Conservation (phyloP, 768 basidiomycete genomes). For the Naganishia antarctica region DNA sequence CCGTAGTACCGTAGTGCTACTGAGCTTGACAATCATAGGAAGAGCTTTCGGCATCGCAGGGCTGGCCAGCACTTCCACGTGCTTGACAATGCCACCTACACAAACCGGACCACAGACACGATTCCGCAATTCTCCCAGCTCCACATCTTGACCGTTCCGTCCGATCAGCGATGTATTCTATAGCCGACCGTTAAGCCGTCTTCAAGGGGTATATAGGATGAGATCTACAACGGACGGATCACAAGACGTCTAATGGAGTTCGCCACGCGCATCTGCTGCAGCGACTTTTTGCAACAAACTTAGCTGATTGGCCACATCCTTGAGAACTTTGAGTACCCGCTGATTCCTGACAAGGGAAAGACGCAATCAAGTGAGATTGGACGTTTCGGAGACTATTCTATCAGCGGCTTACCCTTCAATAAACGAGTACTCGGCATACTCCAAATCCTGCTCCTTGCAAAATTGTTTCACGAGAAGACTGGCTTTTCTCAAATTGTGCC, state of each 20-base stretch:
- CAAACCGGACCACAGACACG: too few relatives aligned
- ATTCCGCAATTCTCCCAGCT: too few relatives aligned
- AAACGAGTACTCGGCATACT: constrained; percentile 88
- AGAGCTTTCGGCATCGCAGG: too few relatives aligned
- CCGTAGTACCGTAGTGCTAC: too few relatives aligned
- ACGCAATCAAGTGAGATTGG: too few relatives aligned
- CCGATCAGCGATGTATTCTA: too few relatives aligned
- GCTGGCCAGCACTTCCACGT: too few relatives aligned
- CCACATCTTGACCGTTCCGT: too few relatives aligned
- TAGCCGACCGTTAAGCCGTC: not conserved
- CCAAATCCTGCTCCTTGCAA: constrained; percentile 66
- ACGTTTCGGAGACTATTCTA: not conserved
- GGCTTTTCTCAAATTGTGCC: constrained; percentile 83
- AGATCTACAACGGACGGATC: not conserved
- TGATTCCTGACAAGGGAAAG: constrained; percentile 53
- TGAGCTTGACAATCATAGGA: too few relatives aligned
- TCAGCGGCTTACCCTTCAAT: constrained; percentile 56
- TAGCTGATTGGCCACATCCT: constrained; percentile 80
- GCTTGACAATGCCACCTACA: too few relatives aligned
- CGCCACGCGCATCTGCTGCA: constrained; percentile 56
- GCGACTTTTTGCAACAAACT: constrained; percentile 77
- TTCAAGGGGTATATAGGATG: not conserved
- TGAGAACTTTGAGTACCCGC: constrained; percentile 75
- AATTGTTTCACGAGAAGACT: constrained; percentile 80
- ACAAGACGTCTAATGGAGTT: constrained; percentile 16